These are phyloP conservation scores for Vitis amurensis DNA, from an alignment of 164 flowering plant genomes.

Conservation along the genomic window DNA sequence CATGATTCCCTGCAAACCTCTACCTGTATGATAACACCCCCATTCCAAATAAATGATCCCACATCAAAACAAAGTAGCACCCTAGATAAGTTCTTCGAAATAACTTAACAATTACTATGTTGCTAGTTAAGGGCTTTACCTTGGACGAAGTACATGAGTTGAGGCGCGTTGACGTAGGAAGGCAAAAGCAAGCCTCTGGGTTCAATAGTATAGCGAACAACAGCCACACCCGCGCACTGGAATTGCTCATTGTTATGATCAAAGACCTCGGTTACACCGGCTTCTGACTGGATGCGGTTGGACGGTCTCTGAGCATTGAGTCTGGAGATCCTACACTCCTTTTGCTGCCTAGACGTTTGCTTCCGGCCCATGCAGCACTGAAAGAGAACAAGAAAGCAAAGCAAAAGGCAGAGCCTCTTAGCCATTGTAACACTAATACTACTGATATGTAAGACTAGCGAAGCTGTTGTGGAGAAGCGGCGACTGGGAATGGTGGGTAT, in stretches of 20 bases:
- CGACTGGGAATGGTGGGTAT: constrained; percentile 14
- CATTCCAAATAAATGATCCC: too few species aligned
- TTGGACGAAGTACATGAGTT: constrained; percentile 37
- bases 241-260: constrained; percentile 38
- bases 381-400: constrained; percentile 30
- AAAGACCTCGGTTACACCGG: constrained; percentile 52
- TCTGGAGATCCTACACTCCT: constrained; percentile 37
- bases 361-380: constrained; percentile 24
- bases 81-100: too few species aligned
- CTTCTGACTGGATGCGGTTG: constrained; percentile 38
- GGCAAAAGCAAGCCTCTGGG: constrained; percentile 58
- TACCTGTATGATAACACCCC: constrained; percentile 24
- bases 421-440: constrained; percentile 19
- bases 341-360: constrained; percentile 8
- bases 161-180: constrained; percentile 40
- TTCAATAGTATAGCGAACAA: constrained; percentile 29
- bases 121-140: constrained; percentile 22
- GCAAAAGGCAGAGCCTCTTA: constrained; percentile 20
- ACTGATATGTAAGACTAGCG: neutral
- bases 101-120: too few species aligned
- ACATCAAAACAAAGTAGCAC: too few species aligned
- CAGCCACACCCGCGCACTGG: constrained; percentile 54
- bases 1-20: constrained; percentile 30
- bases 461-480: constrained; percentile 13
- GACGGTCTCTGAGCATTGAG: constrained; percentile 47